phyloP scores from a whole-genome alignment of 1,284 basidiomycete species.

The Sporisorium graminicola region DNA sequence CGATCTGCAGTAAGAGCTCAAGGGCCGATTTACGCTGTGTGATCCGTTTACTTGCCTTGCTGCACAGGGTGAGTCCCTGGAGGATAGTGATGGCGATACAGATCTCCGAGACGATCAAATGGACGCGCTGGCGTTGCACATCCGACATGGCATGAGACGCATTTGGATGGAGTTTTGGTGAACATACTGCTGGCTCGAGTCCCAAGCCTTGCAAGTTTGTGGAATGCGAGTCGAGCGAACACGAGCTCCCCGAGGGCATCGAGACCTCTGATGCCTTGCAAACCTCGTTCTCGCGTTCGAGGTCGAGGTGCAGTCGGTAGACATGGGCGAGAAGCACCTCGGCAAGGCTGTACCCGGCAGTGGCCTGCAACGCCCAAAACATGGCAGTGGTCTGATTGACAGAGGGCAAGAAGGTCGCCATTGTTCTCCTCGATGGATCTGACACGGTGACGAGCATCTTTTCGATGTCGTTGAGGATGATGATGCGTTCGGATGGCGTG shows the following conservation, averaged over 20 bases:
- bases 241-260: neutral
- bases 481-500: conserved; percentile 30
- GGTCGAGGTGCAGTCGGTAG: conserved; percentile 33
- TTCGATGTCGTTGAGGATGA: conserved; percentile 41
- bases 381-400: conserved; percentile 19
- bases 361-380: conserved; percentile 43
- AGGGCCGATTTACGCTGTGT: conserved; percentile 37
- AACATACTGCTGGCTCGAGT: neutral
- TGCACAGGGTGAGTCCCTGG: conserved; percentile 47
- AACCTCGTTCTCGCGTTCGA: conserved; percentile 29
- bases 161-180: neutral
- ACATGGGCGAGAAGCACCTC: conserved; percentile 38
- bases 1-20: conserved; percentile 40
- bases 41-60: conserved; percentile 27
- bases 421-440: neutral
- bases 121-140: conserved; percentile 22
- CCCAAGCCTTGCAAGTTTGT: neutral
- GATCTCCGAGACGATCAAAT: conserved; percentile 23
- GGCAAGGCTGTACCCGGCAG: conserved; percentile 36
- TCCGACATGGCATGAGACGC: conserved; percentile 11
- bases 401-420: conserved; percentile 3
- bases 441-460: conserved; percentile 32
- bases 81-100: conserved; percentile 48
- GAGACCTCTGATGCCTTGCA: neutral
- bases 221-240: neutral